These are phyloP conservation scores for Salvia splendens DNA, from an alignment of 257 asterid genomes.

Conservation along the genomic window DNA sequence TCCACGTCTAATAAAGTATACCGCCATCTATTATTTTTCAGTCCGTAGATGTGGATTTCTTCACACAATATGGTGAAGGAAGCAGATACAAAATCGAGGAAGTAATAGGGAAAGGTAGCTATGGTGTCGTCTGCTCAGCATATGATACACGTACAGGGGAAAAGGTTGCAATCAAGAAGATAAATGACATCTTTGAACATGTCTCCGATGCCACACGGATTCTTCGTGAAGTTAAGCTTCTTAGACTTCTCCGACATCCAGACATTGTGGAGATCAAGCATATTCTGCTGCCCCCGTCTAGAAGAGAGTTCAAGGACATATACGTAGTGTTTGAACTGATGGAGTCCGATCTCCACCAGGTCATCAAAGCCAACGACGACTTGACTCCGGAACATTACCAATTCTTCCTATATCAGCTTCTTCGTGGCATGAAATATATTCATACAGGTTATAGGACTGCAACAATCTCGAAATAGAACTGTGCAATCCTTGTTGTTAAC, in stretches of 20 bases:
- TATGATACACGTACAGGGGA: conserved; percentile 84
- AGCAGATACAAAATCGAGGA: conserved; percentile 90
- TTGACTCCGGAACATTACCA: conserved; percentile 63
- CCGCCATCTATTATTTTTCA: conserved; percentile 34
- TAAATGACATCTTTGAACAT: conserved; percentile 91
- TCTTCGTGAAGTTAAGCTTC: conserved; percentile 95
- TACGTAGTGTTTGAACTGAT: conserved; percentile 89
- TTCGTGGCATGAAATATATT: conserved; percentile 65
- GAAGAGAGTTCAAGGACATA: conserved; percentile 93
- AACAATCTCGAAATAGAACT: background rate
- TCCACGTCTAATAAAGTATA: background rate
- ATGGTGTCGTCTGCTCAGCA: conserved; percentile 96
- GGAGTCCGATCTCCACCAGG: conserved; percentile 98
- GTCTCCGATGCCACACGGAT: conserved; percentile 97
- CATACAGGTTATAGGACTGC: conserved; percentile 47
- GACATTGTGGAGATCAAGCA: conserved; percentile 96
- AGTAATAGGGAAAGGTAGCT: conserved; percentile 97
- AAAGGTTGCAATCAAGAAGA: conserved; percentile 93
- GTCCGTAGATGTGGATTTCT: conserved; percentile 84
- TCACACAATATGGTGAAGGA: conserved; percentile 97
- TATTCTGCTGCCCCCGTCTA: conserved; percentile 89
- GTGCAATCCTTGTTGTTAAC: no score
- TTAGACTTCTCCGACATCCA: conserved; percentile 93
- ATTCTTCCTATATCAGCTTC: conserved; percentile 66
- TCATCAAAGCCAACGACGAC: conserved; percentile 72